Percentiles rank a stretch among this genome's conserved stretches.
These are phyloP conservation scores for Paramecium tetraurelia DNA, from an alignment of 73 alveolate species.

Conservation along the genomic window DNA sequence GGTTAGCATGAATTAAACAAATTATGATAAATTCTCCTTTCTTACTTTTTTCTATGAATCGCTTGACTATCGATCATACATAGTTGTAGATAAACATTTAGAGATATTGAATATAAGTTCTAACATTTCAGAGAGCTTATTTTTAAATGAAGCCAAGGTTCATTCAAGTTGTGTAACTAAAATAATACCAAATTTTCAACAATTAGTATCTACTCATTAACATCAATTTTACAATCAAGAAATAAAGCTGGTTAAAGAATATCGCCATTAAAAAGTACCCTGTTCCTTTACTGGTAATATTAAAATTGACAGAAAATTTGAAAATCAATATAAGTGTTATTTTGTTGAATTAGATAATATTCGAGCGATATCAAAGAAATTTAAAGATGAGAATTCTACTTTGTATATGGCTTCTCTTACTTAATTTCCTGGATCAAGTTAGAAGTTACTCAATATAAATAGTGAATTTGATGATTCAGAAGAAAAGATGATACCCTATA, in stretches of 20 bases:
- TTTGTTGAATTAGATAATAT: conserved; percentile 1
- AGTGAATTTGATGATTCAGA: not conserved
- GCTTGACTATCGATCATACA: not conserved
- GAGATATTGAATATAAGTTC: not conserved
- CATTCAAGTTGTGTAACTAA: not conserved
- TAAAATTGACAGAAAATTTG: not conserved
- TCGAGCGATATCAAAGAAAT: not conserved
- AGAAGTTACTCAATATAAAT: not conserved
- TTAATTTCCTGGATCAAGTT: not conserved
- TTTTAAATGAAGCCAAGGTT: not conserved
- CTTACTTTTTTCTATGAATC: not conserved
- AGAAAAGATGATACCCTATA: not conserved
- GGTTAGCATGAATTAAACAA: not conserved
- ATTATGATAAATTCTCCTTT: not conserved
- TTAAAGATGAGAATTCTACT: not conserved
- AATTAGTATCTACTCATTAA: not conserved
- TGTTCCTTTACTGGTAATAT: not conserved
- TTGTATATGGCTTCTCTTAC: not conserved
- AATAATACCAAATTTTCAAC: not conserved
- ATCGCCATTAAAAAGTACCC: not conserved
- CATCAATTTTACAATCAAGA: not conserved
- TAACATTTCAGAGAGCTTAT: not conserved
- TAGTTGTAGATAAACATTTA: not conserved
- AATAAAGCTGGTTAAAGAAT: not conserved
- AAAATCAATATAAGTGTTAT: not conserved